Evolutionary conservation across 129 eudicot species (phyloP), one percentile per base, ranked within the genome.

Genomic region (Smallanthus sonchifolius): DNA sequence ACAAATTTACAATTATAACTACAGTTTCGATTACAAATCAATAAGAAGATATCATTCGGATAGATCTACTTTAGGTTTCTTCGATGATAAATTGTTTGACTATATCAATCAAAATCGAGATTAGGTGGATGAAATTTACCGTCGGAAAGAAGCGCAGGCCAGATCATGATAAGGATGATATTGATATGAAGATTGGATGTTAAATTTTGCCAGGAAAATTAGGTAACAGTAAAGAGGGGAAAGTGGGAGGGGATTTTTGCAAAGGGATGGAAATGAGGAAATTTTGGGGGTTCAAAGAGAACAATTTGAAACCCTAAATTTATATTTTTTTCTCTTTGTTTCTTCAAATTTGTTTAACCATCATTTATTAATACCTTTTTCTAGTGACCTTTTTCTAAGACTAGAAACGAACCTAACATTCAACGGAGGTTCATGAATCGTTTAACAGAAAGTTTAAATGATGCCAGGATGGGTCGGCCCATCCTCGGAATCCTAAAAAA

Each of bases 271-370:
- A 70, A 61, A 75, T 78, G 36, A 76, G 65, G 77, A 70, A 71
- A 40, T 17, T 67, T 65, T 56, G 28, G 70, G 76, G 84, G 74
- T 59, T n/a, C 49, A 57, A 30, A 35, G 47, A 68, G 3, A 44
- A 64, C 43, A 45, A 65, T 47, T 86, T 73, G 70, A 75, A 86
- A 86, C 89, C 89, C 89, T 86, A 88, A 80, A 66, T 74, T 83
- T 76, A 67, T 49, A 28, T 73, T 66, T 72, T 39, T n/a, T 24
- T 34, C 2, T 34, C 7, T 32, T 32, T 61, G 39, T 10, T 28
- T 59, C 7, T 59, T 59, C 65, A 5, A 2, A 32, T 59, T 59
- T 59, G 65, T 59, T 59, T 11, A 19, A 5, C 38, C 0, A 74
- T 17, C 72, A 15, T 65, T n/a, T n/a, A n/a, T n/a, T n/a, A n/a